Percentiles rank a stretch among this genome's conserved stretches.
Conservation (phyloP, 192 early-diverging fungal genomes). For the Rhizophlyctis rosea region DNA sequence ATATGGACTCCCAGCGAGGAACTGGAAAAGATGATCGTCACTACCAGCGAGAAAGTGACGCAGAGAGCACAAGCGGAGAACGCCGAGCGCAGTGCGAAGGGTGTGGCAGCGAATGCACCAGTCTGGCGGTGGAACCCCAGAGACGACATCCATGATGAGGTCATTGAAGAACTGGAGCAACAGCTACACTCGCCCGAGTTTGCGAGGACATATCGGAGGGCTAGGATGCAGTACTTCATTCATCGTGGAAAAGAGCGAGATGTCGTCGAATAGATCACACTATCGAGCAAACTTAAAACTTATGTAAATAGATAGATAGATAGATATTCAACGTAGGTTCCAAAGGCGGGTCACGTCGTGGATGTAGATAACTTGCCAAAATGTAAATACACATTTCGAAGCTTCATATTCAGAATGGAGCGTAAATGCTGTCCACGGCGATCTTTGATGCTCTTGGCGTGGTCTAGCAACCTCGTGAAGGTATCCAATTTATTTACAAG, state of each 20-base stretch:
- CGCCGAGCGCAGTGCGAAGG: slow-evolving; percentile 6
- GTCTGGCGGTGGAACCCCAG: slow-evolving; percentile 34
- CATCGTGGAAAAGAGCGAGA: slow-evolving; percentile 26
- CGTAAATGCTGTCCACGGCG: no score
- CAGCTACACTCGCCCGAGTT: slow-evolving; percentile 41
- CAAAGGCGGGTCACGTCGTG: no score
- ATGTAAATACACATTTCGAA: no score
- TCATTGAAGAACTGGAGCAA: slow-evolving; percentile 35
- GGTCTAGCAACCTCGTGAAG: no score
- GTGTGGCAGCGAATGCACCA: background rate
- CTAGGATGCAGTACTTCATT: slow-evolving; percentile 37
- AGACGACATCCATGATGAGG: slow-evolving; percentile 49
- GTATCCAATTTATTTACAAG: no score
- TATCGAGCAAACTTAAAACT: no score
- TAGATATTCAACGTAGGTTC: no score
- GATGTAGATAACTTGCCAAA: no score
- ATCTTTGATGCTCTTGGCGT: no score
- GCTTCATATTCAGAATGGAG: no score
- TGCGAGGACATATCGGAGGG: slow-evolving; percentile 34
- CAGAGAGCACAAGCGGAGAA: background rate
- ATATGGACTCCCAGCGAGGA: slow-evolving; percentile 32
- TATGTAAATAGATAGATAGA: no score
- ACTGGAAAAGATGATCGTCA: slow-evolving; percentile 21
- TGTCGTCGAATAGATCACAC: no score
- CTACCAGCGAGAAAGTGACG: slow-evolving; percentile 23